phyloP scores from a whole-genome alignment of 2,329 filamentous ascomycete genomes.

The Neurospora sp. region DNA sequence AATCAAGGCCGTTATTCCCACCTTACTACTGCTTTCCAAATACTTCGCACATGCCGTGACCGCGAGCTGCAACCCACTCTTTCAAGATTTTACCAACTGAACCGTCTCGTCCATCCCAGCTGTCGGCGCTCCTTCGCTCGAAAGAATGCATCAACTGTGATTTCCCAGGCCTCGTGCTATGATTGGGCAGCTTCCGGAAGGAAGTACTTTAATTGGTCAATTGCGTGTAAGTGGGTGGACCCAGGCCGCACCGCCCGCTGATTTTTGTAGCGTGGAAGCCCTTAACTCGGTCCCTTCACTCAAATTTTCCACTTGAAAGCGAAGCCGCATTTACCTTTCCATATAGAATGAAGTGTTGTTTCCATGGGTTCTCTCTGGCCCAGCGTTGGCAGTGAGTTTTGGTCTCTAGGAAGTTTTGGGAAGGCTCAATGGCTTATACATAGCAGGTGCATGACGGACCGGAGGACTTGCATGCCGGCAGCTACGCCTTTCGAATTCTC shows the following conservation, averaged over 20 bases:
- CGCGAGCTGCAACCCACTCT: background rate
- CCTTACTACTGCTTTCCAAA: background rate
- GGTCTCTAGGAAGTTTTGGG: background rate
- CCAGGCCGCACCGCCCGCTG: background rate
- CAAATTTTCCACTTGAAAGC: background rate
- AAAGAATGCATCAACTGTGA: too few species aligned
- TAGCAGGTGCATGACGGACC: background rate
- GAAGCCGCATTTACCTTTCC: background rate
- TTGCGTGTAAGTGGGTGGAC: background rate
- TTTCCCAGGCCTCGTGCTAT: background rate
- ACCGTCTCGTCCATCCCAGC: background rate
- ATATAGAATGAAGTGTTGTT: background rate
- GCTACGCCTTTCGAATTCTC: background rate
- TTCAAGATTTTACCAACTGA: background rate
- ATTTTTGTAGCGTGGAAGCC: background rate
- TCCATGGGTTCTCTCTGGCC: background rate
- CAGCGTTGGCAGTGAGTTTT: background rate
- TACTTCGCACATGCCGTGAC: background rate
- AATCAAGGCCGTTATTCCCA: background rate
- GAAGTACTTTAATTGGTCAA: background rate
- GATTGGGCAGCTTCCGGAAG: background rate
- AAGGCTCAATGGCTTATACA: background rate
- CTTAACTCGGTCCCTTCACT: background rate
- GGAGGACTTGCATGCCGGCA: background rate
- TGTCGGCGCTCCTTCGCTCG: background rate